Percentiles rank a stretch among this genome's conserved stretches.
Evolutionary conservation across 2,329 filamentous ascomycete genomes (phyloP).

Genomic region (Epichloe elymi): DNA sequence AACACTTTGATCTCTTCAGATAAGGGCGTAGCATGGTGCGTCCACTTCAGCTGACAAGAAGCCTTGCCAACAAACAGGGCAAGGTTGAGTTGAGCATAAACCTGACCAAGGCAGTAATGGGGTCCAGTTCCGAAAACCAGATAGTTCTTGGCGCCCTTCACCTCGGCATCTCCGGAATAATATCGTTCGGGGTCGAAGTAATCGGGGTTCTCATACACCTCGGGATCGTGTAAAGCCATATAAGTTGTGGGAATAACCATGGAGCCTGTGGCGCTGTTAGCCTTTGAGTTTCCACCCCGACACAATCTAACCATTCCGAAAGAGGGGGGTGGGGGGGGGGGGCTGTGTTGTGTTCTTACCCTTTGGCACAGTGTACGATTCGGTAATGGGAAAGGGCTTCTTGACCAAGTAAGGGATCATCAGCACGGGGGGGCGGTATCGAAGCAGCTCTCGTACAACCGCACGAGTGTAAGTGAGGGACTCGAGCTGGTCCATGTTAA

Average conservation of each 20-base stretch:
- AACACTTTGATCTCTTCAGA: constrained; percentile 98
- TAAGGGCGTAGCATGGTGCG: constrained; percentile 66
- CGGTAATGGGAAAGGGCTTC: constrained; percentile 85
- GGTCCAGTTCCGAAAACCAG: constrained; percentile 91
- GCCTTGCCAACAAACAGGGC: constrained; percentile 86
- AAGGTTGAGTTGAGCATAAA: constrained; percentile 79
- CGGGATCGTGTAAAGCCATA: constrained; percentile 79
- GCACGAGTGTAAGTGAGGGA: constrained; percentile 81
- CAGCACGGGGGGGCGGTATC: constrained; percentile 83
- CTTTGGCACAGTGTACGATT: constrained; percentile 84
- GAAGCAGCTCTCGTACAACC: constrained; percentile 79
- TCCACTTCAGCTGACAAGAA: constrained; percentile 76
- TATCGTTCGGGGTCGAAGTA: constrained; percentile 83
- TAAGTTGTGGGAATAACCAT: constrained; percentile 94
- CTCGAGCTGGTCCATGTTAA: constrained; percentile 79
- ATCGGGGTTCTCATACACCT: constrained; percentile 84
- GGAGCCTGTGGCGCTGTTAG: constrained; percentile 37
- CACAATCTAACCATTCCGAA: neutral
- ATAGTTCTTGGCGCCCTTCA: constrained; percentile 82
- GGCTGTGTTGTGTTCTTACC: constrained; percentile 28
- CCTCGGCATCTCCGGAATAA: constrained; percentile 79
- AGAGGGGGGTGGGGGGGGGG: too few relatives aligned
- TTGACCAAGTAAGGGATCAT: constrained; percentile 95
- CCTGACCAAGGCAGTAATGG: constrained; percentile 92
- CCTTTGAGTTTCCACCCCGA: neutral